Percentiles rank a stretch among this genome's conserved stretches.
phyloP scores from a whole-genome alignment of 2,329 filamentous ascomycete genomes.

The Colletotrichum lindemuthianum region DNA sequence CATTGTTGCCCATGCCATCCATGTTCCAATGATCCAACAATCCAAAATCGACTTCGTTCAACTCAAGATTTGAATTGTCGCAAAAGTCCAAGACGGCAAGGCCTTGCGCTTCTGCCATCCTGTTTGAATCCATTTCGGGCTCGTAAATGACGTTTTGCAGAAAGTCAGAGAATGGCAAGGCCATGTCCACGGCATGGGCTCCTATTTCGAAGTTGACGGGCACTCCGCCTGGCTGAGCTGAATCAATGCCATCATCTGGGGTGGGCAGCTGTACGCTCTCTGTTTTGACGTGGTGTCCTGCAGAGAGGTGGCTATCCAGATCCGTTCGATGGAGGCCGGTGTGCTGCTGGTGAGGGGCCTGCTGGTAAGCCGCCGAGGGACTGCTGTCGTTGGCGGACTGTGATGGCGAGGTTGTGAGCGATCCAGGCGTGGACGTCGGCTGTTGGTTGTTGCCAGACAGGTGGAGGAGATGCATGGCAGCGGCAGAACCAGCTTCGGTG shows the following conservation, averaged over 20 bases:
- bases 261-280: constrained; percentile 49
- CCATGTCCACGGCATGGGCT: constrained; percentile 23
- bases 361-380: constrained; percentile 38
- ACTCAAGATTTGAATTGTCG: constrained; percentile 58
- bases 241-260: constrained; percentile 46
- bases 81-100: constrained; percentile 61
- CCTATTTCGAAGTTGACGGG: constrained; percentile 32
- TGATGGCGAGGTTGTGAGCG: constrained; percentile 37
- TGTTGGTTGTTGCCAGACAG: constrained; percentile 50
- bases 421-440: constrained; percentile 33
- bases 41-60: constrained; percentile 63
- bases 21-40: constrained; percentile 61
- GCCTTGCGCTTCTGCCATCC: constrained; percentile 50
- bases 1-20: constrained; percentile 46
- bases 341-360: constrained; percentile 35
- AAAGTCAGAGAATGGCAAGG: constrained; percentile 59
- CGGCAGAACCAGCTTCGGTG: constrained; percentile 50
- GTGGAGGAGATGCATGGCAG: constrained; percentile 56
- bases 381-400: constrained; percentile 35
- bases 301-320: constrained; percentile 42
- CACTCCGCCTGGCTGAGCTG: constrained; percentile 37
- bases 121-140: constrained; percentile 49
- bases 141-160: constrained; percentile 62
- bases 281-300: constrained; percentile 41
- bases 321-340: constrained; percentile 37